Evolutionary conservation across 176 grass and related monocot genomes (phyloP), one percentile per base, ranked within the genome.

Genomic region (Microstegium vimineum): DNA sequence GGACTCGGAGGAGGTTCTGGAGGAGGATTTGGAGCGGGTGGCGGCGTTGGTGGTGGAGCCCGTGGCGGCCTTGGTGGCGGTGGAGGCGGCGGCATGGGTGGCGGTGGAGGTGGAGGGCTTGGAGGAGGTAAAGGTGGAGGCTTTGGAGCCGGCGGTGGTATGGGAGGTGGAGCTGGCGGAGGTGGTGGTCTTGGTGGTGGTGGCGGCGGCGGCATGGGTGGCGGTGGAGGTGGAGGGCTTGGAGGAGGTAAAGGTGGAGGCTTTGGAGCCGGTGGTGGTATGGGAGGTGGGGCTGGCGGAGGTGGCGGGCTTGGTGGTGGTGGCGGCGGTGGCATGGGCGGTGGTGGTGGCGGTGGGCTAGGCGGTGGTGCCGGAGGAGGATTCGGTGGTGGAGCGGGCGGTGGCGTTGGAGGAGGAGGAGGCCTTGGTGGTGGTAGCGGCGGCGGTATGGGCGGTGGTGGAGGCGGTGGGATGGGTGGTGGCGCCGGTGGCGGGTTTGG

Each of bases 31-130:
- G 89, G 88, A 22, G 79, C 32, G 1, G 79, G 79, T 0, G 63
- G 25, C 0, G 79, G 79, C 0, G 42, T 31, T 0, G 75, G 82
- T 10, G 77, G 82, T 12, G 87, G 82, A 41, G 76, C n/a, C 2
- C 77, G 83, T 7, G 83, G 63, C 1, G 83, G 83, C 0, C 73
- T 76, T 46, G 83, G 83, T 23, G 83, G 83, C 1, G 74, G 74
- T 6, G 83, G 83, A 0, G 78, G 70, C 1, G 70, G 85, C 13
- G 65, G 73, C 15, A 81, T 81, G 78, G 83, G 77, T 1, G 75
- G 75, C 1, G 81, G 80, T 18, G 86, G 86, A 14, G 83, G 83
- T 2, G 75, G 67, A 3, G 57, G 84, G 10, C 60, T 86, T n/a
- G 84, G 84, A 1, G 71, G 74, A 0, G 64, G 82, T 0, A 67